Base-by-base conservation (phyloP, 2,329 filamentous ascomycete species). In the Colletotrichum theobromicola region DNA sequence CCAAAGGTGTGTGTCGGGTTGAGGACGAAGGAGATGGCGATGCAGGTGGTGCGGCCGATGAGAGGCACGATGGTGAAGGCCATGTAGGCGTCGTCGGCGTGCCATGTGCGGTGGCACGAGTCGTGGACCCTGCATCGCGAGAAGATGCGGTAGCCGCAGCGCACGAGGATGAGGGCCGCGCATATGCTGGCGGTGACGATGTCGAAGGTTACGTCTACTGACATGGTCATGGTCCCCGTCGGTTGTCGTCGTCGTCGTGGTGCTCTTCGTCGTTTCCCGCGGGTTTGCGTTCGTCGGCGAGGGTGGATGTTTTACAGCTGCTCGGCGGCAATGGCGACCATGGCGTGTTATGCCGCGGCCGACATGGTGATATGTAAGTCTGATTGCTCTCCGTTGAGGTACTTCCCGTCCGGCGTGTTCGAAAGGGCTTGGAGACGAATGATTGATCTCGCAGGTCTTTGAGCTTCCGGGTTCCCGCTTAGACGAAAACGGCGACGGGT, bases 41-140 rank as follows among this genome's bases (percentile, higher is more conserved):
- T 82, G 53, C 78, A 79, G 13, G 75, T 15, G 1, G 80, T 78
- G 24, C 81, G 80, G 6, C 74, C 80, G 71, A 80, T 68, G 21
- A 82, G 80, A 16, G 81, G 81, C 1, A 82, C 57, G 7, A 82
- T 76, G 6, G 81, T 80, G 9, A 82, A 75, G 18, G 79, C 80
- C 79, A 82, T 82, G 77, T 81, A 82, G 35, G 80, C 77, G 62
- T 82, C 81, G 73, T 82, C 81, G 75, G 77, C 76, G 73, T 80
- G 81, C 81, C 81, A 82, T 21, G 65, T 78, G 1, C 81, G 80
- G 64, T 82, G 81, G 72, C 81, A 82, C 28, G 77, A 77, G 13
- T 58, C 63, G 74, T 82, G 81, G 12, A 77, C 69, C 24, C 76
- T 75, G 70, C 81, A 82, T 21, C 79, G 80, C 65, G 74, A 78